phyloP scores from a whole-genome alignment of 2,329 filamentous ascomycete species.

The Aureobasidium lini region DNA sequence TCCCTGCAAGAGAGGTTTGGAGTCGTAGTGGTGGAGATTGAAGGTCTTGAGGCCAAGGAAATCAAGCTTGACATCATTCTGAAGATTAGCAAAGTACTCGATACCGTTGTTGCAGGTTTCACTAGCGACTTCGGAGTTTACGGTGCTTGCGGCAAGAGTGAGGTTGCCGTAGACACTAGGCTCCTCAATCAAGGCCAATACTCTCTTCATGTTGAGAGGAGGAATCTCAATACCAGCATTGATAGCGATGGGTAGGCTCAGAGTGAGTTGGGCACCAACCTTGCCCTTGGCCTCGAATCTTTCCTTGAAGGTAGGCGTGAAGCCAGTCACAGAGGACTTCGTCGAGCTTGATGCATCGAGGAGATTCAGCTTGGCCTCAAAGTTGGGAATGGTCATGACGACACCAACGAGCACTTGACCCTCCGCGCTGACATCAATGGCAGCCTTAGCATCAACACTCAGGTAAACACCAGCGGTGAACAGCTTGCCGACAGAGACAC shows the following conservation, averaged over 20 bases:
- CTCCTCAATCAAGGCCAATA: background rate
- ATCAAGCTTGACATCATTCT: conserved; percentile 1
- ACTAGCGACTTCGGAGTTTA: background rate
- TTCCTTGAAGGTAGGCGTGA: background rate
- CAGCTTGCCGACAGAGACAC: background rate
- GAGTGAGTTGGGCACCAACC: background rate
- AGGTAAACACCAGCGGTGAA: background rate
- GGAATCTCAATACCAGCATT: background rate
- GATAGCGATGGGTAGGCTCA: background rate
- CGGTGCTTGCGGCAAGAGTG: background rate
- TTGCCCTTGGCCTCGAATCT: background rate
- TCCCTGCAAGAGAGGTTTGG: background rate
- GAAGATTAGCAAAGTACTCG: conserved; percentile 3
- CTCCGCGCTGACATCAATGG: background rate
- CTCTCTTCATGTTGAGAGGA: background rate
- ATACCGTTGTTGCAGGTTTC: conserved; percentile 4
- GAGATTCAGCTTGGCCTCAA: background rate
- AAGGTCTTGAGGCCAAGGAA: conserved; percentile 1
- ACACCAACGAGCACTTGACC: background rate
- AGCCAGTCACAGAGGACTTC: background rate
- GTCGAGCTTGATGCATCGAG: background rate
- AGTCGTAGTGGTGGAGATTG: background rate
- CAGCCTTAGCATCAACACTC: background rate
- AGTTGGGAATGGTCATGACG: conserved; percentile 1
- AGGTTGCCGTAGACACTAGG: background rate